phyloP scores from a whole-genome alignment of 169 alveolate genomes.

The Eimeria acervulina region DNA sequence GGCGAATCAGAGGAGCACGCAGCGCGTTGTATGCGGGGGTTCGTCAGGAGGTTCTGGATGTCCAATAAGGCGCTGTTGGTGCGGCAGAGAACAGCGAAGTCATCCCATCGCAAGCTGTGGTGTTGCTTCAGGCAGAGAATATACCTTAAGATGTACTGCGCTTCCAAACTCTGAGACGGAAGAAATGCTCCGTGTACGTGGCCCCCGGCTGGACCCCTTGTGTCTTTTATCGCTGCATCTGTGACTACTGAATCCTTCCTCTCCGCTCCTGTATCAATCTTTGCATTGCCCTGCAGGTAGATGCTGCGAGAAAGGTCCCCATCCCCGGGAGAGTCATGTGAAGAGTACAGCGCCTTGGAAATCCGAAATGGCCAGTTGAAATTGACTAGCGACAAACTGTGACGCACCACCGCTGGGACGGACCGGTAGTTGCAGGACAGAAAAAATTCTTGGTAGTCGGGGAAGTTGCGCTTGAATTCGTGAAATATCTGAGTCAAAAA shows the following conservation, averaged over 20 bases:
- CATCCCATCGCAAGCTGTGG: slow-evolving; percentile 88
- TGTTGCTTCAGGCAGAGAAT: slow-evolving; percentile 81
- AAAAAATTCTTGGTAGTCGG: slow-evolving; percentile 55
- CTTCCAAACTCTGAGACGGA: slow-evolving; percentile 82
- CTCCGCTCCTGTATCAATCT: background rate
- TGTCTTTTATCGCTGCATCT: background rate
- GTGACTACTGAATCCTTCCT: too few relatives aligned
- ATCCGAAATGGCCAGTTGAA: slow-evolving; percentile 76
- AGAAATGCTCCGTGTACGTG: slow-evolving; percentile 67
- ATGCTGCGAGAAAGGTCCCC: background rate
- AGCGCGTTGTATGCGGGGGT: slow-evolving; percentile 81
- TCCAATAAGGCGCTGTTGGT: slow-evolving; percentile 85
- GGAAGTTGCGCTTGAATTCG: slow-evolving; percentile 51
- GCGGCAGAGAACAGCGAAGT: slow-evolving; percentile 90
- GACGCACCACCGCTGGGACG: slow-evolving; percentile 72
- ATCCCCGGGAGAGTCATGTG: background rate
- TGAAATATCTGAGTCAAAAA: slow-evolving; percentile 51
- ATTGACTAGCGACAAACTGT: slow-evolving; percentile 45
- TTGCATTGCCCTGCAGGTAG: background rate
- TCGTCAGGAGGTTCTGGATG: slow-evolving; percentile 84
- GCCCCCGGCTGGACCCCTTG: background rate
- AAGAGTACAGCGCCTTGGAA: slow-evolving; percentile 52
- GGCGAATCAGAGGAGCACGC: slow-evolving; percentile 38
- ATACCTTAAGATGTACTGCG: slow-evolving; percentile 85
- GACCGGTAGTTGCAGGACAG: slow-evolving; percentile 68